Evolutionary conservation across 768 basidiomycete species (phyloP), one percentile per base, ranked within the genome.

Genomic region (Dendrothele bispora): DNA sequence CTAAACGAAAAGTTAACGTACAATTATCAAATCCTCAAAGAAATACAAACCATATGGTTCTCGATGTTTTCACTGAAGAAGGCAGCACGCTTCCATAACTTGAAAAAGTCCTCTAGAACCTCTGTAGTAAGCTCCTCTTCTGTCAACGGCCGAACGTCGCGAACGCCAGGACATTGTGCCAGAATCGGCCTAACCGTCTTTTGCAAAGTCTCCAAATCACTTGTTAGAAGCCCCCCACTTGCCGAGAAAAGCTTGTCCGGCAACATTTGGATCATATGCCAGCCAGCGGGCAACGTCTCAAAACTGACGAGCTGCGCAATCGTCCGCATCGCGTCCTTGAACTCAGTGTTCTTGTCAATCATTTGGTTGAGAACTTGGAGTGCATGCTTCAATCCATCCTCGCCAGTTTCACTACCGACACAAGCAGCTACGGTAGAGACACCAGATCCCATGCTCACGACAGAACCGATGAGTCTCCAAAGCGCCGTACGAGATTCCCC

Each of bases 391-490:
- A 84, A 59, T 27, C 64, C 61, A 20, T 76, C 41, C 4, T 54
- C 50, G 4, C 27, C 12, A 12, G 55, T 52, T 34, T 65, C 59
- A 21, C 32, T 55, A 12, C 71, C 70, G 5, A 88, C 71, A 5
- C 84, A 63, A 1, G 76, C 82, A 1, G 73, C 82, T 5, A 87
- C 67, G 12, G 75, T 76, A 4, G 77, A 68, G 4, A 83, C 64
- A 0, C 86, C 86, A 2, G 80, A 75, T 10, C 82, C 65, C 66
- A 77, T 71, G 49, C 78, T 79, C 15, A 83, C 66, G 6, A 84
- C 72, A 15, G 72, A 69, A 46, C 64, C 66, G 44, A 86, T 64
- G 3, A 81, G 50, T 52, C 70, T 77, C 77, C 78, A 83, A 37
- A 65, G 70, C 1, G 66, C 65, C 20, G 71, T 63, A 26, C 67